Conservation (phyloP, 129 eudicot species). For the Tagetes erecta region DNA sequence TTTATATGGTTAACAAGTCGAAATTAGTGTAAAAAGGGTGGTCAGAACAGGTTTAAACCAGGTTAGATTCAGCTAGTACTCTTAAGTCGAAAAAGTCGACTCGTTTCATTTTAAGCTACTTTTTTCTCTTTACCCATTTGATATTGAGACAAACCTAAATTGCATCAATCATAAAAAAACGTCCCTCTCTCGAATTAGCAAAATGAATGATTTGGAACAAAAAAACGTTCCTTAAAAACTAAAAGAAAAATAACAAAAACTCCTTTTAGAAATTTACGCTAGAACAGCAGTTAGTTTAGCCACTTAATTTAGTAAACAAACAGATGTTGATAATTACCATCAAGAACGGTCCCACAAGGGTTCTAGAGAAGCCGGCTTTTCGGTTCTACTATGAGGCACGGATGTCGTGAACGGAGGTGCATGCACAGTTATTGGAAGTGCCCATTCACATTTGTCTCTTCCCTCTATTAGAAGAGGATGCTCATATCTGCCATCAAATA, state of each 20-base stretch:
- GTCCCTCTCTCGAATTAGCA: neutral
- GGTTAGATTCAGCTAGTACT: neutral
- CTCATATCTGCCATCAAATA: conserved; percentile 54
- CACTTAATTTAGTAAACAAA: neutral
- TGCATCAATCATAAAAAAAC: neutral
- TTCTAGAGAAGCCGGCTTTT: conserved; percentile 58
- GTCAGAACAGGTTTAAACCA: neutral
- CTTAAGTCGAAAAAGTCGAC: neutral
- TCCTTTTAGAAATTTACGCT: neutral
- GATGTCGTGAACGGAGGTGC: conserved; percentile 75
- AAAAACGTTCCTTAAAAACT: neutral
- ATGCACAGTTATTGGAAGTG: conserved; percentile 87
- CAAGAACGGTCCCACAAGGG: conserved; percentile 80
- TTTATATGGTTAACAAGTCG: neutral
- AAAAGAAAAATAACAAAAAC: neutral
- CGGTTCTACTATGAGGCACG: conserved; percentile 55
- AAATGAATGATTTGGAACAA: neutral
- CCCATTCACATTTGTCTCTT: conserved; percentile 98
- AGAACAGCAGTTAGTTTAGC: neutral
- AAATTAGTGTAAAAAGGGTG: neutral
- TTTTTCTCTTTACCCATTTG: neutral
- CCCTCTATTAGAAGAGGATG: conserved; percentile 96
- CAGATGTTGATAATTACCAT: conserved; percentile 37
- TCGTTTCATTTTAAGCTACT: neutral
- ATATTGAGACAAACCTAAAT: neutral